phyloP scores from a whole-genome alignment of 805 yeast genomes.

The Hanseniaspora vineae region DNA sequence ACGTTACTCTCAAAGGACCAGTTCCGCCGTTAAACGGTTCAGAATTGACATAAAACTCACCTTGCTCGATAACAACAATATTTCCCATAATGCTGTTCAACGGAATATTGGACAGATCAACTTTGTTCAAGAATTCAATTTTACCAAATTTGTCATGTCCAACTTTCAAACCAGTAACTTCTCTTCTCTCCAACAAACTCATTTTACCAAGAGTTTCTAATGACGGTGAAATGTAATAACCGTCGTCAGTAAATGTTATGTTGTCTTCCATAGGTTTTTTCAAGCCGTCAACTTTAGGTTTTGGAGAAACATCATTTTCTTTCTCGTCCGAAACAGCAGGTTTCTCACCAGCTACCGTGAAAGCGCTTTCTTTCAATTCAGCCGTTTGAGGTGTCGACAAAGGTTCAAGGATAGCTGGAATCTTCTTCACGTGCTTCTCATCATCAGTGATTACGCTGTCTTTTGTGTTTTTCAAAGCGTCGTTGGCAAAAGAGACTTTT shows the following conservation, averaged over 20 bases:
- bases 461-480: neutral
- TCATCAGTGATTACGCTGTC: constrained; percentile 3
- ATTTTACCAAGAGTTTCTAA: constrained; percentile 44
- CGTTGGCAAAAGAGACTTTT: neutral
- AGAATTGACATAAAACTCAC: constrained; percentile 43
- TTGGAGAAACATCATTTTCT: neutral
- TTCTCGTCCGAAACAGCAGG: neutral
- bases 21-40: constrained; percentile 69
- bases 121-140: constrained; percentile 66
- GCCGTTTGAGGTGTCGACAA: neutral
- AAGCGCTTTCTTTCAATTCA: neutral
- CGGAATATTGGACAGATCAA: constrained; percentile 63
- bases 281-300: too few relatives aligned
- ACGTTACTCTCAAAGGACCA: constrained; percentile 55
- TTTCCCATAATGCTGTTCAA: constrained; percentile 54
- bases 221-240: constrained; percentile 82
- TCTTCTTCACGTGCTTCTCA: neutral
- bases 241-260: constrained; percentile 46
- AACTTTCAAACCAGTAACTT: constrained; percentile 51
- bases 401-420: neutral
- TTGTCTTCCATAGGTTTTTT: constrained; percentile 20
- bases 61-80: constrained; percentile 55
- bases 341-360: too few relatives aligned
- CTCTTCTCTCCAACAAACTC: constrained; percentile 50
- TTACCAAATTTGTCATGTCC: constrained; percentile 69